Evolutionary conservation across 306 rosid genomes (phyloP).

Genomic region (Quercus mongolica): DNA sequence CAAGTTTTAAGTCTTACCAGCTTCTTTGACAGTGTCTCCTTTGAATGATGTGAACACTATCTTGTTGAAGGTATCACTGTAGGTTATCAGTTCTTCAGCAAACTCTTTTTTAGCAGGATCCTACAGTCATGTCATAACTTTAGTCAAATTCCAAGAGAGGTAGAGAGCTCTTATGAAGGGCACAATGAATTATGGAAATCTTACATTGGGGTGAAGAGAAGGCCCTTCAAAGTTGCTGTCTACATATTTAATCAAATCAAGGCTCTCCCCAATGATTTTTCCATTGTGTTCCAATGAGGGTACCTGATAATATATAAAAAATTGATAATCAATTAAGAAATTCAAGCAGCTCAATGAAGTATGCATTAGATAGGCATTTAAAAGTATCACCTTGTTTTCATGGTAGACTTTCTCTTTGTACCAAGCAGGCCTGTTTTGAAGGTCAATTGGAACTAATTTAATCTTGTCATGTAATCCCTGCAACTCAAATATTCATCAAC

Average conservation of each 20-base stretch:
- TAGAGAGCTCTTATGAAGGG: background rate
- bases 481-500: constrained; percentile 4
- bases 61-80: constrained; percentile 34
- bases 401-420: constrained; percentile 78
- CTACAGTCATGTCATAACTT: constrained; percentile 21
- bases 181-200: background rate
- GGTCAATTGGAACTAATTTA: constrained; percentile 61
- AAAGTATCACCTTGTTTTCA: constrained; percentile 44
- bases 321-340: constrained; percentile 9
- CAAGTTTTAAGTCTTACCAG: constrained; percentile 32
- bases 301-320: constrained; percentile 25
- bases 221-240: constrained; percentile 56
- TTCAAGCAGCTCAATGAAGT: background rate
- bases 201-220: constrained; percentile 61
- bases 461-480: constrained; percentile 78
- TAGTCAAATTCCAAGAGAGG: background rate
- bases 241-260: constrained; percentile 75
- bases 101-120: constrained; percentile 49
- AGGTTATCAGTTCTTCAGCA: constrained; percentile 51
- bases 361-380: background rate
- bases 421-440: constrained; percentile 75
- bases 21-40: constrained; percentile 33
- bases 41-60: constrained; percentile 33
- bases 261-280: constrained; percentile 77
- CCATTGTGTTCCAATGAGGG: constrained; percentile 91